Evolutionary conservation across 805 yeast genomes (phyloP).

Genomic region (Hermanozyma aechmeae): DNA sequence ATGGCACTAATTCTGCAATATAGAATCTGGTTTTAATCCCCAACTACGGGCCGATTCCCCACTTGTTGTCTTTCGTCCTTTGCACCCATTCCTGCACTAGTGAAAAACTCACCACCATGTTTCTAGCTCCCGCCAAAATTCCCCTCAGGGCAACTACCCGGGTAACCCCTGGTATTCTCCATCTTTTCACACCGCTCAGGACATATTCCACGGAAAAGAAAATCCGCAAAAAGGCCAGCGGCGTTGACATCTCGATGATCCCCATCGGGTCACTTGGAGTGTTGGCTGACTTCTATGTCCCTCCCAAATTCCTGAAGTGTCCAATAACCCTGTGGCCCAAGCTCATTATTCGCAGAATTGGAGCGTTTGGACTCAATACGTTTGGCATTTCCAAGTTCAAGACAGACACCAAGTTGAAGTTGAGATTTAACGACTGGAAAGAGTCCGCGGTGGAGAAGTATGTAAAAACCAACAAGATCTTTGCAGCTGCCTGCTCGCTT

Average conservation of each 20-base stretch:
- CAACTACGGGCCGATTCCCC: too few species aligned
- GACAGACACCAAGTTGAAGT: conserved; percentile 31
- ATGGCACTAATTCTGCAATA: too few species aligned
- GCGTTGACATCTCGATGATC: conserved; percentile 25
- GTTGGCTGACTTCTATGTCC: conserved; percentile 34
- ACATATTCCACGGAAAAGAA: conserved; percentile 8
- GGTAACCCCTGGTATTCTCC: too few species aligned
- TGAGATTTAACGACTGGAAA: conserved; percentile 73
- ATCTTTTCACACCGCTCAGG: conserved; percentile 2
- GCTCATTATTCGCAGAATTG: conserved; percentile 52
- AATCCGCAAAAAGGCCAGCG: conserved; percentile 6
- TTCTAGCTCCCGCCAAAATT: too few species aligned
- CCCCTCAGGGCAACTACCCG: too few species aligned
- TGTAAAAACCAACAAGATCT: conserved; percentile 71
- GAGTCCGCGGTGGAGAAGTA: conserved; percentile 73
- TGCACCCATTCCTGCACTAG: too few species aligned
- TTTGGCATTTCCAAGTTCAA: conserved; percentile 39
- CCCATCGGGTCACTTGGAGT: conserved; percentile 32
- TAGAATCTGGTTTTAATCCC: too few species aligned
- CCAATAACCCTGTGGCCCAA: conserved; percentile 28
- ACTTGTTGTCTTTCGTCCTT: too few species aligned
- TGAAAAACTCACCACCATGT: too few species aligned
- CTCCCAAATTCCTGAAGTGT: conserved; percentile 24
- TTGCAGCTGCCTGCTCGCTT: conserved; percentile 45
- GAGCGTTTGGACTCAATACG: conserved; percentile 60